Evolutionary conservation across 257 asterid genomes (phyloP).

Genomic region (Ehretia macrophylla): DNA sequence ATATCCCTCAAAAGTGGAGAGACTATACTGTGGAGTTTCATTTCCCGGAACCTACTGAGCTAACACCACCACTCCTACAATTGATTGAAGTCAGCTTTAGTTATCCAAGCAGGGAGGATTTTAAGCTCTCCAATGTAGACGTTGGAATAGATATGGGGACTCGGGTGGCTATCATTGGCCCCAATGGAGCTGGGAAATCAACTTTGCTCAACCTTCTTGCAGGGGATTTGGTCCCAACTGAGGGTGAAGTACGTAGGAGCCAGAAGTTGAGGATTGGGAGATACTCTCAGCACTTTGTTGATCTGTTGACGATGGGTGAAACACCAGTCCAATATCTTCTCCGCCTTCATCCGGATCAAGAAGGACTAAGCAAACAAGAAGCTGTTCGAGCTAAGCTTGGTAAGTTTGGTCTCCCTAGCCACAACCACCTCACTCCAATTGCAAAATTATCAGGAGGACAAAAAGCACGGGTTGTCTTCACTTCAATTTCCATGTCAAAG

Average conservation of each 20-base stretch:
- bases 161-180: conserved; percentile 3
- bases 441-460: conserved; percentile 59
- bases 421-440: conserved; percentile 51
- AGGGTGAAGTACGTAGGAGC: conserved; percentile 12
- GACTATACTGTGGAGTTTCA: conserved; percentile 12
- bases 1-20: conserved; percentile 19
- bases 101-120: conserved; percentile 3
- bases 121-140: conserved; percentile 6
- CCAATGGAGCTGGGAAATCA: conserved; percentile 11
- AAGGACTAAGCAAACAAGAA: conserved; percentile 19
- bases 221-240: conserved; percentile 12
- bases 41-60: conserved; percentile 12
- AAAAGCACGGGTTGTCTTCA: conserved; percentile 57
- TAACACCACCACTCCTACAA: conserved; percentile 1
- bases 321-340: conserved; percentile 16
- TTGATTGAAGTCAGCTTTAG: conserved; percentile 13
- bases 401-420: conserved; percentile 31
- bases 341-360: conserved; percentile 16
- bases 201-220: conserved; percentile 17
- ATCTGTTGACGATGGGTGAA: conserved; percentile 22
- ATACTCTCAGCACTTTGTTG: conserved; percentile 52
- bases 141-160: conserved; percentile 9
- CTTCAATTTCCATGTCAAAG: conserved; percentile 57
- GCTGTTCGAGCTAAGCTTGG: conserved; percentile 17
- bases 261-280: conserved; percentile 14